A percentile compares a stretch with the other conserved stretches of the same genome.
Evolutionary conservation across 352 stramenopile genomes (phyloP).

Genomic region (Phytophthora lateralis): DNA sequence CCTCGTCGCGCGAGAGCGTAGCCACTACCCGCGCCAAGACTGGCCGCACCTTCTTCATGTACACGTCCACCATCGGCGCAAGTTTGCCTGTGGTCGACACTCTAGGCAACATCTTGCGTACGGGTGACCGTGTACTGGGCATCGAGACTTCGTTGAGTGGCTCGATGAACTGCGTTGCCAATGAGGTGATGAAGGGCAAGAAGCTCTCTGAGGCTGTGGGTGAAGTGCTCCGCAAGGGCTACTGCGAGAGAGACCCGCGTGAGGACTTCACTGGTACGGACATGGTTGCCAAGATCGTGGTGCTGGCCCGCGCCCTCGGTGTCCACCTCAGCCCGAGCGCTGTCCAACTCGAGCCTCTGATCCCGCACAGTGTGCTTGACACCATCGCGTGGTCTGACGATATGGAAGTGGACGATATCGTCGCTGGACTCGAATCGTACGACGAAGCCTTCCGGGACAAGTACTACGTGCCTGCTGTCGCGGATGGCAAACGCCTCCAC

Average conservation of each 20-base stretch:
- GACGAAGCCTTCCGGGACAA: conserved; percentile 61
- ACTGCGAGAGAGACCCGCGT: conserved; percentile 73
- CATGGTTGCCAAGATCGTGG: conserved; percentile 73
- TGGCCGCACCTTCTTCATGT: conserved; percentile 78
- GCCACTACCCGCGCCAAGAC: conserved; percentile 40
- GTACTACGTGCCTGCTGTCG: conserved; percentile 52
- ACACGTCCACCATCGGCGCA: conserved; percentile 77
- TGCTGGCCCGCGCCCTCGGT: conserved; percentile 68
- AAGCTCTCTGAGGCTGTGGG: conserved; percentile 62
- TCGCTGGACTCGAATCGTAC: conserved; percentile 53
- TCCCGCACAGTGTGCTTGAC: conserved; percentile 50
- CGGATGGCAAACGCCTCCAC: conserved; percentile 56
- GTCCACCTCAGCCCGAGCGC: conserved; percentile 49
- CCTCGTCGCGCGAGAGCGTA: conserved; percentile 63
- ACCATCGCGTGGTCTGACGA: conserved; percentile 52
- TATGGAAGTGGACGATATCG: conserved; percentile 54
- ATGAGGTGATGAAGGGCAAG: conserved; percentile 75
- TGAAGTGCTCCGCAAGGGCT: conserved; percentile 53
- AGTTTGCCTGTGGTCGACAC: conserved; percentile 78
- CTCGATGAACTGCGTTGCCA: conserved; percentile 76
- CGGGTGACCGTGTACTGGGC: conserved; percentile 61
- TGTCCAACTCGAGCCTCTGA: conserved; percentile 60
- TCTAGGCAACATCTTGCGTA: conserved; percentile 75
- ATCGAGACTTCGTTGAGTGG: conserved; percentile 74
- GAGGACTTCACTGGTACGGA: conserved; percentile 71